Conservation (phyloP, 1,284 basidiomycete genomes). For the Schizophyllum commune region DNA sequence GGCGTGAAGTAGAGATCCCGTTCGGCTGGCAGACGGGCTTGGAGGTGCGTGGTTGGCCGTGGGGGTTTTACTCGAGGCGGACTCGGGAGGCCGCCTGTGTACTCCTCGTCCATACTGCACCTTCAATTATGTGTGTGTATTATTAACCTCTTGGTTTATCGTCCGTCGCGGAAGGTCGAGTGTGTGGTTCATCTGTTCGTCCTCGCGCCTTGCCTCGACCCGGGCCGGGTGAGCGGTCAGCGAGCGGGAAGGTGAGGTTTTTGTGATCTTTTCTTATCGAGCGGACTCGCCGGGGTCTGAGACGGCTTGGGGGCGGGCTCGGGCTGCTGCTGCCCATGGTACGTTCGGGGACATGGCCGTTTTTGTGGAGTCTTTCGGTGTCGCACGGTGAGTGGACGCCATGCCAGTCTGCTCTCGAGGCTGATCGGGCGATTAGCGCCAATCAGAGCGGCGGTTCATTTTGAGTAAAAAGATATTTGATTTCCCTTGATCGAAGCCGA, state of each 20-base stretch:
- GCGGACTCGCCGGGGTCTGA: too few relatives aligned
- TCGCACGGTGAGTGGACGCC: too few relatives aligned
- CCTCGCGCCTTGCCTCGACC: background rate
- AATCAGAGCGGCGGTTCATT: background rate
- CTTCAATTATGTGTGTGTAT: background rate
- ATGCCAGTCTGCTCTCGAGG: too few relatives aligned
- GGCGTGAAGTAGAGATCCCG: background rate
- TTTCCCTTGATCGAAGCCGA: background rate
- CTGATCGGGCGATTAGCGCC: background rate
- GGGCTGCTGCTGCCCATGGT: too few relatives aligned
- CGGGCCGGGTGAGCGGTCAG: too few relatives aligned
- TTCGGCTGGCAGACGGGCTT: too few relatives aligned
- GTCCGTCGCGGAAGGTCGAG: too few relatives aligned
- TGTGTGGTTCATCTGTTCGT: background rate
- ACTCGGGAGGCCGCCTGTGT: conserved; percentile 22
- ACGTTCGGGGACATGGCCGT: too few relatives aligned
- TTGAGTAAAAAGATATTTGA: background rate
- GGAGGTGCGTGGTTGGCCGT: background rate
- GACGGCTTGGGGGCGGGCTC: too few relatives aligned
- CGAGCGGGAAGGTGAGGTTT: too few relatives aligned
- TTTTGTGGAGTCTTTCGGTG: too few relatives aligned
- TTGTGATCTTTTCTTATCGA: too few relatives aligned
- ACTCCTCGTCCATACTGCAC: background rate
- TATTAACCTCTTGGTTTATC: background rate
- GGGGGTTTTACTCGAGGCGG: conserved; percentile 7